Base-by-base conservation (phyloP, 768 basidiomycete genomes). In the Cubamyces lactineus region DNA sequence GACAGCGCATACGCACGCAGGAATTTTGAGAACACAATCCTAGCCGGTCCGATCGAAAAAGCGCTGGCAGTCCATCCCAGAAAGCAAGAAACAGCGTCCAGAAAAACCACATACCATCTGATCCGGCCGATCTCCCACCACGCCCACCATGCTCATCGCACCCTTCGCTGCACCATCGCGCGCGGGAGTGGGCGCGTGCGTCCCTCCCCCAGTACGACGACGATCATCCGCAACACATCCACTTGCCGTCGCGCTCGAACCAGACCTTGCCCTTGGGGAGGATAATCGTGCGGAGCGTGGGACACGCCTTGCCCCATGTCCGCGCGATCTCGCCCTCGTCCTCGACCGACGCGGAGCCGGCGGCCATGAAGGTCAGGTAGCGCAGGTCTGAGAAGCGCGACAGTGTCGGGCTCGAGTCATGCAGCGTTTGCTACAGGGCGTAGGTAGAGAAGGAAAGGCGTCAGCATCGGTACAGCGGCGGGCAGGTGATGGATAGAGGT, bases 311-410 rank as follows among this genome's bases (percentile, higher is more conserved):
- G 57, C 83, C 82, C 87, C 86, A 88, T 47, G 72, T 67, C 48
- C 72, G 72, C n/a, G 83, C 87, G 12, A 88, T 79, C 62, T 74
- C 72, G 16, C 75, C 74, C 68, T 88, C 86, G 57, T 81, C 76
- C 9, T 75, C 66, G 28, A 67, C 47, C 52, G 67, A 62, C 12
- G 57, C 53, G 16, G 59, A 52, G 16, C 72, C 72, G 5, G 80
- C 78, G 2, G 83, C 82, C 78, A 88, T 85, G 67, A 86, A 85
- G 8, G 86, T 87, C 21, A 87, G 78, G 61, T 85, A 86, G 64
- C 83, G 68, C 47, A 72, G 63, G 49, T 59, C 45, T 16, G 55
- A 59, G 62, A 88, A 87, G 3, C 71, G 71, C 21, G 73, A 61
- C 3, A 87, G 72, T 28, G 74, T 68, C 0, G 74, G 68, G 0